Evolutionary conservation across 257 asterid species (phyloP).

Genomic region (Buddleja alternifolia): DNA sequence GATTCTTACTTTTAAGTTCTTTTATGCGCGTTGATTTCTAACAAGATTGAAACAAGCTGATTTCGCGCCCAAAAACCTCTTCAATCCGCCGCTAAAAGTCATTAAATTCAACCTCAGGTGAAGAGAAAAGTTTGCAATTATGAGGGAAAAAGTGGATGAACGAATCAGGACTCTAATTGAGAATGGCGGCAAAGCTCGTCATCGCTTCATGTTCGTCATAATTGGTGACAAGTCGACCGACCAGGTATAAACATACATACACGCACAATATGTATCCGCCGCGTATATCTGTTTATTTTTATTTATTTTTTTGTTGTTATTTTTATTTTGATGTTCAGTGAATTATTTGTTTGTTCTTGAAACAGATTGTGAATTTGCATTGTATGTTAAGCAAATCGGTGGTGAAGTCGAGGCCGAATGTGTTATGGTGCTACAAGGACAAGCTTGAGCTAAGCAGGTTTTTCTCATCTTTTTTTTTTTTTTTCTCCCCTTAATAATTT

Average conservation of each 20-base stretch:
- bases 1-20: no score
- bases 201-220: slow-evolving; percentile 57
- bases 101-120: no score
- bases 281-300: not conserved
- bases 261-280: no score
- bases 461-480: not conserved
- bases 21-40: no score
- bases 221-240: slow-evolving; percentile 62
- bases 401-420: slow-evolving; percentile 47
- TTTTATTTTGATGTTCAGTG: no score
- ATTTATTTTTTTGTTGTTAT: not conserved
- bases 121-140: not conserved
- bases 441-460: slow-evolving; percentile 71
- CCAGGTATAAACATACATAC: slow-evolving; percentile 30
- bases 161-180: slow-evolving; percentile 54
- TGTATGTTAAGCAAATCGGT: slow-evolving; percentile 52
- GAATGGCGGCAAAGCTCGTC: slow-evolving; percentile 52
- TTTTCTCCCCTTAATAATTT: not conserved
- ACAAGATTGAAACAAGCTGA: no score
- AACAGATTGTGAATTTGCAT: slow-evolving; percentile 57
- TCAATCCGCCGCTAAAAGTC: no score
- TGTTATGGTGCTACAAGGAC: slow-evolving; percentile 67
- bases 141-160: slow-evolving; percentile 59
- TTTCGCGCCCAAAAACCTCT: no score
- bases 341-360: not conserved